Conservation (phyloP, 345 rosid species). For the Theobroma cacao region DNA sequence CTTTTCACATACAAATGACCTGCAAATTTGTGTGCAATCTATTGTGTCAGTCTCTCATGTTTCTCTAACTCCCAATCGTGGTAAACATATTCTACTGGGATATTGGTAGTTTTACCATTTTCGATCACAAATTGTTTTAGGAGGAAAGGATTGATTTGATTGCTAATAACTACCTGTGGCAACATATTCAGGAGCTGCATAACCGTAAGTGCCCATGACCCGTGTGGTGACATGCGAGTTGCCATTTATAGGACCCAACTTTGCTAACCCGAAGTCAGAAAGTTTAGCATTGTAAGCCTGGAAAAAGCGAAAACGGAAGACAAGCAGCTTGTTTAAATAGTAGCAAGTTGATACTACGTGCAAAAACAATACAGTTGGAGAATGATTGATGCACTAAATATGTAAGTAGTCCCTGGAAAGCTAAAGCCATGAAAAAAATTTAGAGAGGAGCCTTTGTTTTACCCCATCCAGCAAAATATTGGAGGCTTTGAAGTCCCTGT, state of each 20-base stretch:
- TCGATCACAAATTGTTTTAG: not conserved
- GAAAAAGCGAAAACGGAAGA: not conserved
- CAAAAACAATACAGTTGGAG: too few relatives aligned
- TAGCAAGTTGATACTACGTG: too few relatives aligned
- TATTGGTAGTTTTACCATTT: not conserved
- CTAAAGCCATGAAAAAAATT: not conserved
- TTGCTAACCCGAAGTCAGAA: slow-evolving; percentile 85
- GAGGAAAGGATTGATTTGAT: not conserved
- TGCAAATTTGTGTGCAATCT: slow-evolving; percentile 15
- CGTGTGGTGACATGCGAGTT: slow-evolving; percentile 66
- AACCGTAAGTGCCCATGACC: slow-evolving; percentile 78
- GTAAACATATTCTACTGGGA: not conserved
- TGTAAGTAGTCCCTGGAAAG: not conserved
- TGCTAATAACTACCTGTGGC: slow-evolving; percentile 52
- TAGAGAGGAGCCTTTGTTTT: not conserved
- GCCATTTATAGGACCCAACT: slow-evolving; percentile 68
- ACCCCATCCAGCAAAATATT: slow-evolving; percentile 82
- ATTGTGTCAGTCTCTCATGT: not conserved
- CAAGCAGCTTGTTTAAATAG: not conserved
- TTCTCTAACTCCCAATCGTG: too few relatives aligned
- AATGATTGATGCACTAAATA: too few relatives aligned
- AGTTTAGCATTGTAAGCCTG: slow-evolving; percentile 72
- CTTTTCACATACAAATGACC: slow-evolving; percentile 82
- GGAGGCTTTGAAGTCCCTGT: slow-evolving; percentile 85
- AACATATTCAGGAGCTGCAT: slow-evolving; percentile 86